Evolutionary conservation across 257 asterid genomes (phyloP), one percentile per base, ranked within the genome.

Genomic region (Anisodus acutangulus): DNA sequence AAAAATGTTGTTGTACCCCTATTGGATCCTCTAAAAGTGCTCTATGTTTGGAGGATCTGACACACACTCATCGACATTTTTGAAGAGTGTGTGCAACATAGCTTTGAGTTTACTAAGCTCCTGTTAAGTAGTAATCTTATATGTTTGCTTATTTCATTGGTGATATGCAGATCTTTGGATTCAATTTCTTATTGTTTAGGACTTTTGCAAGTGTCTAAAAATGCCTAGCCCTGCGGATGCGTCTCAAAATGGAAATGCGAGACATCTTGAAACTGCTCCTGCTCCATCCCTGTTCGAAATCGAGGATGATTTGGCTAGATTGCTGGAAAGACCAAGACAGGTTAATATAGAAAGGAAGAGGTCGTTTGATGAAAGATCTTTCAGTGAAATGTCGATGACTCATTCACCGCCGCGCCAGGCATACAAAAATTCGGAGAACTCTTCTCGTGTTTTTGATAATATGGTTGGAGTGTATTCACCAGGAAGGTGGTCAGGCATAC

Each of bases 311-410:
- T 85, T 93, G 85, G 86, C 91, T 4, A 87, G 93, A 54, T 83
- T 95, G 54, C 78, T 93, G 69, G 97, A 92, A n/a, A 91, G 86
- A 74, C 93, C 93, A 5, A 90, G 95, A 87, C 87, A 88, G 1
- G 86, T 95, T 72, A 92, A 84, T 47, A 88, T 90, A 62, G 99
- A 95, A 80, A 90, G 98, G 87, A 94, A 94, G 91, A 94, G 97
- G 84, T 95, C 99, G 2, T 95, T 95, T 9, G 99, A 94, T 59
- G 99, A 95, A 81, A 90, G 98, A 70, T 95, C 99, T 37, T 87
- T 95, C 83, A 91, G 95, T 63, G 99, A 95, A 51, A 79, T 95
- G 91, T 93, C 97, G 9, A 88, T 92, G 62, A 81, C 97, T 45
- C 83, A 72, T 8, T 95, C 98, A 26, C 98, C 97, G 0, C 91